Percentiles rank a stretch among this genome's conserved stretches.
Conservation (phyloP, 2,329 filamentous ascomycete species). For the Venturia effusa region DNA sequence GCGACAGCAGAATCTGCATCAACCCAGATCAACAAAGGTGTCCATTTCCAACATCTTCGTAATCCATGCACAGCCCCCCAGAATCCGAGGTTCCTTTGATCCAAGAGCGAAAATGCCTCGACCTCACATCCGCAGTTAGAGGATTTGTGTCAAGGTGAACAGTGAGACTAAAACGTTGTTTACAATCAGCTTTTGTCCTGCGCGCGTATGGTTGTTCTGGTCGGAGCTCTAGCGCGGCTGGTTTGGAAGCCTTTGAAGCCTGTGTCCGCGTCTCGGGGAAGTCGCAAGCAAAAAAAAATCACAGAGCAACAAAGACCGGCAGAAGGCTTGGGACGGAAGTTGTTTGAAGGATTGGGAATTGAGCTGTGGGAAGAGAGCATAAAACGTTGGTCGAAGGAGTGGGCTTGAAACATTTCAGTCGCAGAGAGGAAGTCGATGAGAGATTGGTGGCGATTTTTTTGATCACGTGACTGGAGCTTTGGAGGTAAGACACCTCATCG, state of each 20-base stretch:
- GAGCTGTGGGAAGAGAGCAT: not conserved
- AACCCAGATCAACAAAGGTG: not conserved
- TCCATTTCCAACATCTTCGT: not conserved
- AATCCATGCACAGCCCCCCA: not conserved
- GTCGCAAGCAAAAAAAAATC: not conserved
- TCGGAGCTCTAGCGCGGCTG: too few relatives aligned
- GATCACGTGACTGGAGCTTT: not conserved
- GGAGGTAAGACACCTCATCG: too few relatives aligned
- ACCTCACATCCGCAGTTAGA: not conserved
- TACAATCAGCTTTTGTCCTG: too few relatives aligned
- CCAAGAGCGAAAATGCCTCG: not conserved
- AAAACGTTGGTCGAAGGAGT: not conserved
- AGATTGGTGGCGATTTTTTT: not conserved
- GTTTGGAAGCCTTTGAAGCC: too few relatives aligned
- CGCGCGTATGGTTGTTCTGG: too few relatives aligned
- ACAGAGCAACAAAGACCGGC: not conserved
- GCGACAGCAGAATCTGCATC: not conserved
- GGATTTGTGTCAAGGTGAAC: not conserved
- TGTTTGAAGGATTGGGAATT: not conserved
- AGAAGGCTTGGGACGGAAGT: not conserved
- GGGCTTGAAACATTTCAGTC: not conserved
- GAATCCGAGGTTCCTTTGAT: not conserved
- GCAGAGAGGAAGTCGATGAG: not conserved
- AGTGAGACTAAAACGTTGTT: not conserved
- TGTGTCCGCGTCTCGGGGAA: not conserved